Evolutionary conservation across 306 rosid genomes (phyloP), one percentile per base, ranked within the genome.

Genomic region (Canavalia gladiata): DNA sequence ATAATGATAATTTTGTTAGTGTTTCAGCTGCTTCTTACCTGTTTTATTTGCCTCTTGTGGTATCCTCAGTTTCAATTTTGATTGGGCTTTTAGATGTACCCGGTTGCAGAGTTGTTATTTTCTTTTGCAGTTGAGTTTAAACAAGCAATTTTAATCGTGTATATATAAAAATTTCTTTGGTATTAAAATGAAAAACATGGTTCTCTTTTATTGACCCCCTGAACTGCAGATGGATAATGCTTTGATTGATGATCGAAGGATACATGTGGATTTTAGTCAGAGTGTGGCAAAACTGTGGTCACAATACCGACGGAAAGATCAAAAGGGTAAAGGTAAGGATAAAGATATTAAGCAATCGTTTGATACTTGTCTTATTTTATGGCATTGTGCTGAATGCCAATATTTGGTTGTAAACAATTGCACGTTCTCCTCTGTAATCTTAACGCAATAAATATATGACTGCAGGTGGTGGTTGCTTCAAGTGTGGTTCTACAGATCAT

Each of bases 241-340:
- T 65, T 77, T 95, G 87, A 95, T 95, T 85, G 99, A 95, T 84
- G 99, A 95, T 76, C 88, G 98, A 81, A 91, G 99, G 86, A 93
- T 95, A 84, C 99, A 93, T 66, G 99, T 95, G 60, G 99, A 95
- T 87, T 95, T 95, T 90, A 93, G 99, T 87, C 99, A 93, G 80
- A 93, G 95, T 86, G 97, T 95, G 66, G 67, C 98, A 56, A 95
- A 90, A 90, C 78, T 95, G 33, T 95, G 98, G 98, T 90, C 96
- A 64, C 98, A 93, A 75, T 92, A 95, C 78, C 85, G 87, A 81
- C 91, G 92, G 47, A 93, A 89, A 74, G 94, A 86, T 87, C 84
- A 83, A 55, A 82, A 18, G 69, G 97, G 94, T 83, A 84, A 83
- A 89, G 98, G 91, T 91, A 88, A 84, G 58, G 42, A 68, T 65